Conservation (phyloP, 148 eudicot species). For the Vaccinium vitisidaea region DNA sequence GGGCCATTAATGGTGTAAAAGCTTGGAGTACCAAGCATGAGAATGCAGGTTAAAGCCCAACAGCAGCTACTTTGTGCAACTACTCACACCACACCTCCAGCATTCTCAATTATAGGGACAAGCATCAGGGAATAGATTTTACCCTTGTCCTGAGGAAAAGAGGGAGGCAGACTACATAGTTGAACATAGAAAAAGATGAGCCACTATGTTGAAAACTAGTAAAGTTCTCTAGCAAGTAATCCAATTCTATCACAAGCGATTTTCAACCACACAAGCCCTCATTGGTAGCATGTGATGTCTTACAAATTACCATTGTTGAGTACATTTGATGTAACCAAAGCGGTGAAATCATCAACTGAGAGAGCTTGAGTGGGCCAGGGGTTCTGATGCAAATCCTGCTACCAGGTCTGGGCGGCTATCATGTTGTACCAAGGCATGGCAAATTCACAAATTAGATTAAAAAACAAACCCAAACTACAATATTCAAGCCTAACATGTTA, state of each 20-base stretch:
- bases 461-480: neutral
- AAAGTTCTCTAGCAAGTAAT: neutral
- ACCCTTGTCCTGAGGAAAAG: neutral
- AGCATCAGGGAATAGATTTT: neutral
- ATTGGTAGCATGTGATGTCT: neutral
- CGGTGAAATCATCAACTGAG: neutral
- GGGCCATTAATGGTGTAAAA: neutral
- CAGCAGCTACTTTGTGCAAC: neutral
- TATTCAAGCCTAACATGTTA: neutral
- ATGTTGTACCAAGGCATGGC: neutral
- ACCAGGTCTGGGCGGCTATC: neutral
- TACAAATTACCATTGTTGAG: slow-evolving; percentile 1
- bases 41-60: neutral
- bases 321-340: neutral
- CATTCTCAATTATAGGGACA: neutral
- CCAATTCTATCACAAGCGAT: neutral
- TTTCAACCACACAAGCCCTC: neutral
- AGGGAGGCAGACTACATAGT: neutral
- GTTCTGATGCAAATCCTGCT: neutral
- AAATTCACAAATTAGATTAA: neutral
- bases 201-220: neutral
- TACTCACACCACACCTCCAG: neutral
- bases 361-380: neutral
- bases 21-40: neutral
- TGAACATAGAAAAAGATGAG: neutral